Conservation (phyloP, 768 basidiomycete genomes). For the Rhizopogon roseolus region DNA sequence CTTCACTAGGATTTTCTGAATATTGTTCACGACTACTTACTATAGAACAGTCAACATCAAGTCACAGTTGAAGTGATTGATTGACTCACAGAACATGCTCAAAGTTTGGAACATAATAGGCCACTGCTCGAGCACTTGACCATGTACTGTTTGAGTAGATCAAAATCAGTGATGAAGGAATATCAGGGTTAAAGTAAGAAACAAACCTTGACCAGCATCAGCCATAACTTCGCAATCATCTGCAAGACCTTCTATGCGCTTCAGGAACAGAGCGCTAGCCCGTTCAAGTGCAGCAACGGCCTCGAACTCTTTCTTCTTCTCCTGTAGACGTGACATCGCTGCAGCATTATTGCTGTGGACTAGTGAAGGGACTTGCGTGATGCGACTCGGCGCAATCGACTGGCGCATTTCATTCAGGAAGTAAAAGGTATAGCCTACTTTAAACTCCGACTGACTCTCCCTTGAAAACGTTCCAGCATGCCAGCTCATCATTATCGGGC, state of each 20-base stretch:
- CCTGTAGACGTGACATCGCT: constrained; percentile 52
- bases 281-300: constrained; percentile 69
- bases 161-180: neutral
- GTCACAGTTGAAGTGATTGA: neutral
- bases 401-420: constrained; percentile 39
- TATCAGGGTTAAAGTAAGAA: neutral
- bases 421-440: neutral
- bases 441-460: neutral
- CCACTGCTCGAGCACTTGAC: constrained; percentile 77
- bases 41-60: constrained; percentile 15
- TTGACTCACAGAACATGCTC: constrained; percentile 55
- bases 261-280: constrained; percentile 57
- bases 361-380: constrained; percentile 39
- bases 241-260: constrained; percentile 62
- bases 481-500: neutral
- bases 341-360: constrained; percentile 40
- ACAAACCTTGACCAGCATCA: constrained; percentile 62
- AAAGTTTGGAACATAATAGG: constrained; percentile 80
- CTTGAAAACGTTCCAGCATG: no score
- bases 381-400: constrained; percentile 47
- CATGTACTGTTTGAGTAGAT: constrained; percentile 46
- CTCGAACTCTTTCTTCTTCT: constrained; percentile 81
- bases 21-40: constrained; percentile 45
- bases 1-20: constrained; percentile 17
- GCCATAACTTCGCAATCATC: constrained; percentile 81